These are phyloP conservation scores for Huntiella bhutanensis DNA, from an alignment of 2,329 filamentous ascomycete genomes.

Conservation along the genomic window DNA sequence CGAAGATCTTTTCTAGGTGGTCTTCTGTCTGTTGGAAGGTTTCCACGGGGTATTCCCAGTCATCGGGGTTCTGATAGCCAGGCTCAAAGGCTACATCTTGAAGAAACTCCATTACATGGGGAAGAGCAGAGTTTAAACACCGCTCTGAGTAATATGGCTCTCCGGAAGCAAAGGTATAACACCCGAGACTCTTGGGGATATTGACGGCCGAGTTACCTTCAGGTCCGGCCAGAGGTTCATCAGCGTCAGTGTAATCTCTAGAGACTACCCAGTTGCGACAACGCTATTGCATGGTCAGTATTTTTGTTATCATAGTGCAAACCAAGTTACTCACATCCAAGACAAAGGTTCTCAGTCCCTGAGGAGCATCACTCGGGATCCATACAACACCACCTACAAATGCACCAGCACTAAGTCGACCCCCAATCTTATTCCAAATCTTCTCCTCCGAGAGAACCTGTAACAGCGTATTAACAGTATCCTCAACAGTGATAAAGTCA, in stretches of 20 bases:
- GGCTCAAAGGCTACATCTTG: constrained; percentile 29
- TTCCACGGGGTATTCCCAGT: neutral
- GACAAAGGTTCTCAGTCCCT: constrained; percentile 30
- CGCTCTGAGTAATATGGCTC: constrained; percentile 39
- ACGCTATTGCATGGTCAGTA: constrained; percentile 23
- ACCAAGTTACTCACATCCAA: constrained; percentile 23
- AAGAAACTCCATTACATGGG: constrained; percentile 42
- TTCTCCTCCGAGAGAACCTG: constrained; percentile 38
- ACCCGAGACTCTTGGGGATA: constrained; percentile 31
- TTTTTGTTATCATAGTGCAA: neutral
- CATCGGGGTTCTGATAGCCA: constrained; percentile 23
- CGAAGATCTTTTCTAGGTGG: too few species aligned
- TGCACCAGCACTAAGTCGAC: constrained; percentile 28
- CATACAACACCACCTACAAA: constrained; percentile 29
- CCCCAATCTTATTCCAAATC: constrained; percentile 28
- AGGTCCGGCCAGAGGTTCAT: constrained; percentile 33
- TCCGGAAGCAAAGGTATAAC: constrained; percentile 51
- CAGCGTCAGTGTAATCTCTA: constrained; percentile 13
- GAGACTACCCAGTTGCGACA: constrained; percentile 43
- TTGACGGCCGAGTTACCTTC: constrained; percentile 25
- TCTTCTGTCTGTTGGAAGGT: too few species aligned
- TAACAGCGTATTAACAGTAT: constrained; percentile 37
- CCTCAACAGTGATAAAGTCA: constrained; percentile 53
- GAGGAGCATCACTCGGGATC: constrained; percentile 22
- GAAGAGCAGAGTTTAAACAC: constrained; percentile 37